Conservation (phyloP, 1,284 basidiomycete species). For the Microbotryum lychnidis-dioicae region DNA sequence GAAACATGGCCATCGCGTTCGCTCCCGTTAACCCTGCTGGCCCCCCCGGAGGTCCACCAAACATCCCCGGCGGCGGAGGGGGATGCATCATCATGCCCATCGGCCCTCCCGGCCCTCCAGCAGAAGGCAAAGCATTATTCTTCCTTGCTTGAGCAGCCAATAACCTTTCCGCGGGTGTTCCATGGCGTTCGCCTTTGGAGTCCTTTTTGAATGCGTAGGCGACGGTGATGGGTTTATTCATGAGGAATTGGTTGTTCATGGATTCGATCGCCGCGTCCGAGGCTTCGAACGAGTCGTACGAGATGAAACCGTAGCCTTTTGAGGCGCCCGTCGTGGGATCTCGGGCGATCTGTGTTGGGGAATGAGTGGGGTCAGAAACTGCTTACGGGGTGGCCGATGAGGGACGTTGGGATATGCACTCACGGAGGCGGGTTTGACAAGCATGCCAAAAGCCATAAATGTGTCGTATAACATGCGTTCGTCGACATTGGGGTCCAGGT, state of each 20-base stretch:
- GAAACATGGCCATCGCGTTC: too few species aligned
- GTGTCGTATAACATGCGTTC: conserved; percentile 89
- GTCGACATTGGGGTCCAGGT: conserved; percentile 86
- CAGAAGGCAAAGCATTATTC: conserved; percentile 45
- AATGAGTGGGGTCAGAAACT: neutral
- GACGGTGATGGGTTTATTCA: conserved; percentile 94
- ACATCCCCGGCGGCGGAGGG: too few species aligned
- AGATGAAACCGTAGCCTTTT: conserved; percentile 94
- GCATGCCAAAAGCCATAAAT: conserved; percentile 85
- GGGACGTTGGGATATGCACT: conserved; percentile 34
- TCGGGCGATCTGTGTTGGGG: conserved; percentile 63
- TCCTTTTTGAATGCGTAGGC: conserved; percentile 99
- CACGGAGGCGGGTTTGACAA: conserved; percentile 91
- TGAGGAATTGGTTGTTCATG: conserved; percentile 94
- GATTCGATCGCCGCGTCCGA: conserved; percentile 92
- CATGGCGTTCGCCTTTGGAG: conserved; percentile 93
- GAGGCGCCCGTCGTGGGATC: conserved; percentile 75
- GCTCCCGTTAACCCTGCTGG: too few species aligned
- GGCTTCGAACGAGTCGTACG: conserved; percentile 93
- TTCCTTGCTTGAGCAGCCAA: conserved; percentile 91
- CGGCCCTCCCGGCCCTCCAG: too few species aligned
- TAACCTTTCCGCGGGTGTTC: conserved; percentile 86
- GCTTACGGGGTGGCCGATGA: neutral
- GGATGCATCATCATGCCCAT: too few species aligned
- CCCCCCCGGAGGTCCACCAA: too few species aligned